Percentiles rank a stretch among this genome's conserved stretches.
Conservation (phyloP, 495 filamentous ascomycete genomes). For the Opeltia flavorubescens region DNA sequence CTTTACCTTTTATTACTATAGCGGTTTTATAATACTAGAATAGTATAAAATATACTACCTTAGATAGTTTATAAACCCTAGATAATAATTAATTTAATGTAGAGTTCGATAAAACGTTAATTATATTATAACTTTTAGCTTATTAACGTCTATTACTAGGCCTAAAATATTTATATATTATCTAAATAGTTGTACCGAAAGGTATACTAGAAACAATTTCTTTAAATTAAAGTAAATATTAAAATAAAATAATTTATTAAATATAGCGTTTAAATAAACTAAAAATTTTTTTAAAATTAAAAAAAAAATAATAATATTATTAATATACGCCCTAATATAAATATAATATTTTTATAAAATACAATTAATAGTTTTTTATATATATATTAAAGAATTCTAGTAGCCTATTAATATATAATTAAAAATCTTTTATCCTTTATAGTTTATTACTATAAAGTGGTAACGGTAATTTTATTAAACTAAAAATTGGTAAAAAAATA, state of each 20-base stretch:
- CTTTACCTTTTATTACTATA: conserved; percentile 1
- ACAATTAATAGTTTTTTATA: too few species aligned
- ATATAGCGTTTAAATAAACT: neutral
- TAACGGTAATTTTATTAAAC: neutral
- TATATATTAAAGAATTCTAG: conserved; percentile 5
- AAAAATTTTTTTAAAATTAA: conserved; percentile 2
- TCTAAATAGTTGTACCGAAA: neutral
- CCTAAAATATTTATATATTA: conserved; percentile 1
- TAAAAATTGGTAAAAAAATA: conserved; percentile 9
- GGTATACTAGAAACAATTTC: conserved; percentile 6
- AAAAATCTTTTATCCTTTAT: conserved; percentile 7
- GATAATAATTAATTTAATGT: conserved; percentile 1
- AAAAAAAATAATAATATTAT: conserved; percentile 1
- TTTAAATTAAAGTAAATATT: conserved; percentile 3
- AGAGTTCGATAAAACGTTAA: neutral
- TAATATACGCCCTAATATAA: too few species aligned
- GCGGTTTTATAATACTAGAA: neutral
- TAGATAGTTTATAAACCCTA: conserved; percentile 7
- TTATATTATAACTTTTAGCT: neutral
- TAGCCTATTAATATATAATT: conserved; percentile 10
- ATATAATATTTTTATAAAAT: neutral
- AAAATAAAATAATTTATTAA: neutral
- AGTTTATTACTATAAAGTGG: conserved; percentile 2
- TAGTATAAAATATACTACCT: conserved; percentile 2
- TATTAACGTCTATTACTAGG: neutral